Percentiles rank a stretch among this genome's conserved stretches.
Conservation (phyloP, 805 yeast species). For the Wickerhamomyces bovis region DNA sequence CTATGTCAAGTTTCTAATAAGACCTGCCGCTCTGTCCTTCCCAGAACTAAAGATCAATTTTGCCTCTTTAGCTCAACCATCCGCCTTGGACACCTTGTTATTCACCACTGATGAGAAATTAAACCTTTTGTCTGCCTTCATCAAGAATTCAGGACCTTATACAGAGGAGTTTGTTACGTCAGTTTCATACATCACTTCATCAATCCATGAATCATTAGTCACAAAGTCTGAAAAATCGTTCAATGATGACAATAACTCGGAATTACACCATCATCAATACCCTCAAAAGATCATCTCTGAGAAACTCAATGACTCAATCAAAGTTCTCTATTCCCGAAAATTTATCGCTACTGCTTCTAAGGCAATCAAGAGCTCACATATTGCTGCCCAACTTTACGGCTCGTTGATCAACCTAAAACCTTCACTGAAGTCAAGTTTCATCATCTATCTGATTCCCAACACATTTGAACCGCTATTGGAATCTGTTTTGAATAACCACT, state of each 20-base stretch:
- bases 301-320: conserved; percentile 6
- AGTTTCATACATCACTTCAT: conserved; percentile 4
- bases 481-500: conserved; percentile 18
- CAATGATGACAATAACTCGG: conserved; percentile 1
- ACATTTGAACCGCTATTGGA: conserved; percentile 29
- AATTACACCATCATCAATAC: neutral
- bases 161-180: conserved; percentile 1
- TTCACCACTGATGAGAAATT: conserved; percentile 3
- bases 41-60: conserved; percentile 3
- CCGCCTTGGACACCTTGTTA: neutral
- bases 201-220: conserved; percentile 5
- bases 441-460: conserved; percentile 37
- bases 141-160: neutral
- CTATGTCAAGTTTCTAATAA: conserved; percentile 4
- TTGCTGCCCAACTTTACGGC: conserved; percentile 21
- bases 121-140: conserved; percentile 2
- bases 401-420: conserved; percentile 35
- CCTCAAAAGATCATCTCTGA: conserved; percentile 10
- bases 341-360: conserved; percentile 23
- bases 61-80: neutral
- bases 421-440: conserved; percentile 29
- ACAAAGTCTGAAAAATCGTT: conserved; percentile 5
- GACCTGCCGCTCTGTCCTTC: conserved; percentile 4
- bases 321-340: conserved; percentile 15
- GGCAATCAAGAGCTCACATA: conserved; percentile 15